Conservation (phyloP, 108 stramenopile species). For the Aurantiochytrium sp. region DNA sequence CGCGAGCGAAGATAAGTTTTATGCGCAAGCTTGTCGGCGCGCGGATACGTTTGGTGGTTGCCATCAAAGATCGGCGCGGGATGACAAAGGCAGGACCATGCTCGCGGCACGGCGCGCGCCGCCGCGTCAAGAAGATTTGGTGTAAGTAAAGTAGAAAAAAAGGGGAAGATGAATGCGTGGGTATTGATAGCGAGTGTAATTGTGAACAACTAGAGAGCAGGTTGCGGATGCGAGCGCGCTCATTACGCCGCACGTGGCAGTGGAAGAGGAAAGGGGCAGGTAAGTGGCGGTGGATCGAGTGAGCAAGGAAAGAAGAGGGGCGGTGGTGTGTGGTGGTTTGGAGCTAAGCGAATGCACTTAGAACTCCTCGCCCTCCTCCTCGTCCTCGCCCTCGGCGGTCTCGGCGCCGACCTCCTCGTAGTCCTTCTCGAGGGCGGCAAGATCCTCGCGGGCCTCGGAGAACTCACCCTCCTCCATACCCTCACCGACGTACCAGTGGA, state of each 20-base stretch:
- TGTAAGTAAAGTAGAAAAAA: no score
- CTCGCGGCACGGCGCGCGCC: no score
- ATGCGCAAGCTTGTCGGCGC: no score
- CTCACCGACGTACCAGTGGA: constrained; percentile 99
- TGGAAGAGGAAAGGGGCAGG: not conserved
- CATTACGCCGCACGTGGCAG: not conserved
- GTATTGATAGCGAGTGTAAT: no score
- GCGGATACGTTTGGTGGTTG: no score
- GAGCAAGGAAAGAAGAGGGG: no score
- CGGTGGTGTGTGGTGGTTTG: no score
- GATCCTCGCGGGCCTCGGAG: constrained; percentile 98
- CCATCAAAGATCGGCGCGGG: no score
- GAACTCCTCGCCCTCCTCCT: constrained; percentile 85
- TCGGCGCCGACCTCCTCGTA: constrained; percentile 90
- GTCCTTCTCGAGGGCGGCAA: constrained; percentile 98
- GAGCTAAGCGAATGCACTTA: constrained; percentile 39
- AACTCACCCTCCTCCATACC: constrained; percentile 99
- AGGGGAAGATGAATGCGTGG: no score
- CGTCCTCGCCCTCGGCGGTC: constrained; percentile 84
- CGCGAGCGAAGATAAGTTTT: no score
- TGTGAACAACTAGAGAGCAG: not conserved
- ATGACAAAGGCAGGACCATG: no score
- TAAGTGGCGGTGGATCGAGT: not conserved
- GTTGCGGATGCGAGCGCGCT: not conserved
- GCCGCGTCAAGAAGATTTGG: no score